These are phyloP conservation scores for Eragrostis curvula DNA, from an alignment of 176 grass and related monocot genomes.

Conservation along the genomic window DNA sequence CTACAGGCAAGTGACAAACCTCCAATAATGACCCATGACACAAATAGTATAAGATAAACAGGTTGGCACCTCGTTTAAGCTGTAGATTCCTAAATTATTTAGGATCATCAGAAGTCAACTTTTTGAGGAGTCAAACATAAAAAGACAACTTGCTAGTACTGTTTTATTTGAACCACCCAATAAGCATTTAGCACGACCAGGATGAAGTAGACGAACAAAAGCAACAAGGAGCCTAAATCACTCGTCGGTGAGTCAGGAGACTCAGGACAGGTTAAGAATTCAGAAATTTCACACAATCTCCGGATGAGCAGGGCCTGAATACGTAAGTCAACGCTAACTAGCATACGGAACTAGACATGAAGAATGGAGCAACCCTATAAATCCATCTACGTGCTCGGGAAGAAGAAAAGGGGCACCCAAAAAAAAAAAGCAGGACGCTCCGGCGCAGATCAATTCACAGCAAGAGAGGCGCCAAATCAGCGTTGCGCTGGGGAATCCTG, in stretches of 20 bases:
- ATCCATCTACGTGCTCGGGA: not conserved
- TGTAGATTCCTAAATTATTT: not conserved
- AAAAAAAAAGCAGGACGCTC: not conserved
- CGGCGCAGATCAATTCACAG: conserved; percentile 2
- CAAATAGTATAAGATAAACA: not conserved
- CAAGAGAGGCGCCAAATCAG: not conserved
- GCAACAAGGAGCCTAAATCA: not conserved
- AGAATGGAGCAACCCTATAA: not conserved
- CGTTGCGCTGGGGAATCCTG: not conserved
- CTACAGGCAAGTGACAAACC: not conserved
- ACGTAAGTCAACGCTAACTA: not conserved
- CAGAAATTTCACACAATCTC: not conserved
- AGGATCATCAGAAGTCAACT: conserved; percentile 31
- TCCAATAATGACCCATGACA: not conserved
- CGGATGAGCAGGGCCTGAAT: not conserved
- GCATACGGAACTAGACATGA: not conserved
- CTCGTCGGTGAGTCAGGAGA: not conserved
- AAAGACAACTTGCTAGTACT: not conserved
- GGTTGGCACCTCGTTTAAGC: not conserved
- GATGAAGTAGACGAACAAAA: not conserved
- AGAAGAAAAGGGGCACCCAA: not conserved
- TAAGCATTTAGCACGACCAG: not conserved
- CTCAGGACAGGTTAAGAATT: not conserved
- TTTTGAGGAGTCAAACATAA: not conserved
- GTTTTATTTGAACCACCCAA: conserved; percentile 3